Evolutionary conservation across 441 rosid species (phyloP).

Genomic region (Biscutella laevigata): DNA sequence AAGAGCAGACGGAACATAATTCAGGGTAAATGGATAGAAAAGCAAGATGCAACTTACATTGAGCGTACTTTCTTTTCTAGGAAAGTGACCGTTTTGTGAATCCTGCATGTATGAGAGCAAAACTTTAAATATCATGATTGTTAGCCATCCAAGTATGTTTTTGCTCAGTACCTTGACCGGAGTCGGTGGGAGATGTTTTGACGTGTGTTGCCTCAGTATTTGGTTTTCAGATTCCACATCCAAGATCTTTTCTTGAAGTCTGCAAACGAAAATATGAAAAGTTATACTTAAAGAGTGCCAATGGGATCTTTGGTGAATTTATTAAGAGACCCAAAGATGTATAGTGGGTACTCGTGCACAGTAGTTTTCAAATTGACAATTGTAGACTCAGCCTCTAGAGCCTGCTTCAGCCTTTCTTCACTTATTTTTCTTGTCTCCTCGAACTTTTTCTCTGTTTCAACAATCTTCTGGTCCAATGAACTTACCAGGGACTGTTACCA

Average conservation of each 20-base stretch:
- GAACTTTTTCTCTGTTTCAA: conserved; percentile 63
- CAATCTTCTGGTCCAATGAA: conserved; percentile 65
- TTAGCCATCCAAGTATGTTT: not conserved
- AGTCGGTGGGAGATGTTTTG: conserved; percentile 46
- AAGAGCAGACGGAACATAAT: conserved; percentile 3
- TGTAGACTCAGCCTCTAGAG: conserved; percentile 69
- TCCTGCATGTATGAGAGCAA: conserved; percentile 37
- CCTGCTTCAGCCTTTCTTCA: conserved; percentile 76
- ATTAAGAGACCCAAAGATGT: conserved; percentile 13
- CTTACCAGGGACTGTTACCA: conserved; percentile 51
- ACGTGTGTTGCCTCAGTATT: conserved; percentile 51
- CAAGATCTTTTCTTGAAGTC: conserved; percentile 68
- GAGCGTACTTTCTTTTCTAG: conserved; percentile 15
- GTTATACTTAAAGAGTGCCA: not conserved
- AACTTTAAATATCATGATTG: conserved; percentile 4
- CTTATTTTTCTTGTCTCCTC: conserved; percentile 64
- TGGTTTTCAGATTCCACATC: conserved; percentile 76
- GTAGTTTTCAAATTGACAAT: conserved; percentile 63
- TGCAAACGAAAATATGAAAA: conserved; percentile 26
- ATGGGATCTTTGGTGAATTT: conserved; percentile 3
- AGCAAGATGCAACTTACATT: conserved; percentile 18
- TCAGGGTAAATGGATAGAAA: conserved; percentile 4
- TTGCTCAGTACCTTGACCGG: conserved; percentile 34
- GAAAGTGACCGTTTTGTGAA: conserved; percentile 48
- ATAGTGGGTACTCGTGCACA: conserved; percentile 54